phyloP scores from a whole-genome alignment of 176 grass and related monocot species.

The Musa troglodytarum region DNA sequence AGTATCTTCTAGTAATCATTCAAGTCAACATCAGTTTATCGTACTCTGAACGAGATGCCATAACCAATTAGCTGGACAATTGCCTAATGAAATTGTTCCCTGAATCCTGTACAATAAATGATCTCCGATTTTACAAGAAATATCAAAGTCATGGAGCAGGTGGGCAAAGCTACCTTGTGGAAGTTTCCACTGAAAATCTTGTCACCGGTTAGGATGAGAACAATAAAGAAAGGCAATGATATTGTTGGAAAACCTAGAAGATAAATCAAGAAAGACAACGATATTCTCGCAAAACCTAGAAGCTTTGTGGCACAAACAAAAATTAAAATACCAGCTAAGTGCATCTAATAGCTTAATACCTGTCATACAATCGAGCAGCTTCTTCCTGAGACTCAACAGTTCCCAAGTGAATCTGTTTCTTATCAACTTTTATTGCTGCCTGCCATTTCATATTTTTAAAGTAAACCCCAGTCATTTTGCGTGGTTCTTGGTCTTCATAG shows the following conservation, averaged over 20 bases:
- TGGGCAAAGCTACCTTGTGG: too few relatives aligned
- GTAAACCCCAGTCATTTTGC: constrained; percentile 93
- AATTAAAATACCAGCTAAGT: background rate
- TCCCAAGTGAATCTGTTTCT: constrained; percentile 98
- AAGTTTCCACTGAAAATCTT: too few relatives aligned
- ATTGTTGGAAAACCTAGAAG: background rate
- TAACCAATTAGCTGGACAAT: too few relatives aligned
- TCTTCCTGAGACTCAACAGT: constrained; percentile 91
- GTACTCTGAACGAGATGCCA: too few relatives aligned
- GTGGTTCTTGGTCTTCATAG: constrained; percentile 82
- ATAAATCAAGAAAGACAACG: background rate
- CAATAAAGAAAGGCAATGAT: background rate
- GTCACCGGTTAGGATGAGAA: too few relatives aligned
- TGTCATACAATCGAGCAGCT: constrained; percentile 90
- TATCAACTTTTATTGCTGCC: constrained; percentile 98
- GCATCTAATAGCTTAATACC: constrained; percentile 34
- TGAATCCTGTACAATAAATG: too few relatives aligned
- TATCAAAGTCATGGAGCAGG: too few relatives aligned
- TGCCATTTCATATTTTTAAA: constrained; percentile 99
- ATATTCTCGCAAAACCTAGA: background rate
- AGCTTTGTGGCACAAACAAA: background rate
- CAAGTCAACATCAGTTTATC: too few relatives aligned
- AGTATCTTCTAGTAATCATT: too few relatives aligned
- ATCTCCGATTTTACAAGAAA: too few relatives aligned
- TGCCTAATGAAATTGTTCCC: too few relatives aligned